Percentiles rank a stretch among this genome's conserved stretches.
Evolutionary conservation across 1,284 basidiomycete species (phyloP).

Genomic region (Ceratobasidium sp.): DNA sequence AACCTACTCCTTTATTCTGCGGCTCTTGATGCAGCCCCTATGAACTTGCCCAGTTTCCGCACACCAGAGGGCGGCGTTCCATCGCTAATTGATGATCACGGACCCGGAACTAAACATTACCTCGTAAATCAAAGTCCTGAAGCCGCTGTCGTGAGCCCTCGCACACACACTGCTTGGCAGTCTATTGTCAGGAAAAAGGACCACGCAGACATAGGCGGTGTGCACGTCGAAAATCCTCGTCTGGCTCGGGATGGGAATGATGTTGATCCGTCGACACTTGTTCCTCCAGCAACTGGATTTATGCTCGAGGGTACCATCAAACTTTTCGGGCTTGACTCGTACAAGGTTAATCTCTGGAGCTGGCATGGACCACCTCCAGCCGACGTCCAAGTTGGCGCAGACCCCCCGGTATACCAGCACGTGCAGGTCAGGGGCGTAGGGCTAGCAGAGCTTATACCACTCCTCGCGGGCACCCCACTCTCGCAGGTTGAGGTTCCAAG

Average conservation of each 20-base stretch:
- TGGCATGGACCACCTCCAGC: neutral
- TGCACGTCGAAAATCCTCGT: neutral
- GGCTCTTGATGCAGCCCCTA: too few species aligned
- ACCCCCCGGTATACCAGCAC: neutral
- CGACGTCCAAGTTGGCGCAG: neutral
- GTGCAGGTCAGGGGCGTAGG: neutral
- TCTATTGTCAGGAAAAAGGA: neutral
- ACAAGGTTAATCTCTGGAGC: neutral
- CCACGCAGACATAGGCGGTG: neutral
- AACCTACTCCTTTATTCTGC: too few species aligned
- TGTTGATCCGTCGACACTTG: neutral
- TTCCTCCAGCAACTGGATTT: neutral
- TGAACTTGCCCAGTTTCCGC: too few species aligned
- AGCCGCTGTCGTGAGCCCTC: neutral
- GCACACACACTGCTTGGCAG: neutral
- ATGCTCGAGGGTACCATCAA: conserved; percentile 4
- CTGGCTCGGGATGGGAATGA: neutral
- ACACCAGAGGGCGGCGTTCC: too few species aligned
- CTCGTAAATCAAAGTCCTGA: neutral
- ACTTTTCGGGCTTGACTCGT: neutral
- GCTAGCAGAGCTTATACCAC: neutral
- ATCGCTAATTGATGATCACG: too few species aligned
- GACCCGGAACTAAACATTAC: too few species aligned
- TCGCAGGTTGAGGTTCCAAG: neutral
- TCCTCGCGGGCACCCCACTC: neutral